These are phyloP conservation scores for Collybia sp. DNA, from an alignment of 768 basidiomycete species.

Conservation along the genomic window DNA sequence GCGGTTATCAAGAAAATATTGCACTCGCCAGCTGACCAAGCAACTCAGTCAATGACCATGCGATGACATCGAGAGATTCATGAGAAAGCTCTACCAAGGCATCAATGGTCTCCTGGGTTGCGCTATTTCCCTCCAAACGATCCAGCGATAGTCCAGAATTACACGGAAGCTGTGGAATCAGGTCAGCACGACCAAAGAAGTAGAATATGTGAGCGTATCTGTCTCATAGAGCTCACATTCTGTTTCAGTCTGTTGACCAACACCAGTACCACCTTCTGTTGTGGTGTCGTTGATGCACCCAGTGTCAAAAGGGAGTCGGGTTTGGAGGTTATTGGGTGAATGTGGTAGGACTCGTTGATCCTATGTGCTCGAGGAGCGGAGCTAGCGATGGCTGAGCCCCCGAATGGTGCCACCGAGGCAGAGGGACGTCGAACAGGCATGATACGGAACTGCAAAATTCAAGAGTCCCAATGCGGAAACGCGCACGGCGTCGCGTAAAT, in stretches of 20 bases:
- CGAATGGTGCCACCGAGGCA: constrained; percentile 40
- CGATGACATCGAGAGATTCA: constrained; percentile 77
- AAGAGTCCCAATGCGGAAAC: background rate
- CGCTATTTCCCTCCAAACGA: constrained; percentile 69
- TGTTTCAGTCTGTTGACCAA: constrained; percentile 77
- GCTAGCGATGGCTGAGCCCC: constrained; percentile 24
- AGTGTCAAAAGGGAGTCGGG: constrained; percentile 30
- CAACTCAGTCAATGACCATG: constrained; percentile 70
- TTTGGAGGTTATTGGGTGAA: constrained; percentile 12
- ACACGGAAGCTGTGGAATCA: constrained; percentile 63
- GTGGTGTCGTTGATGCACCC: constrained; percentile 46
- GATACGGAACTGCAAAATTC: constrained; percentile 14
- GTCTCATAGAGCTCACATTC: constrained; percentile 46
- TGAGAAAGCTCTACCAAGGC: constrained; percentile 76
- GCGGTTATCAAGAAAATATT: background rate
- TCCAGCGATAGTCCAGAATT: constrained; percentile 75
- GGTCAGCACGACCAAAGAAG: constrained; percentile 6
- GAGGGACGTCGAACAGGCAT: constrained; percentile 57
- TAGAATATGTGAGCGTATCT: background rate
- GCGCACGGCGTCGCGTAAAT: constrained; percentile 3
- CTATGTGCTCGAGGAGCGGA: constrained; percentile 44
- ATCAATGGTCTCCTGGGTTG: constrained; percentile 72
- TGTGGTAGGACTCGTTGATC: constrained; percentile 55
- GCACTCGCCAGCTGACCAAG: constrained; percentile 75
- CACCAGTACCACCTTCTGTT: constrained; percentile 79